Conservation (phyloP, 1,139 yeast species). For the Debaryomyces robertsiae region DNA sequence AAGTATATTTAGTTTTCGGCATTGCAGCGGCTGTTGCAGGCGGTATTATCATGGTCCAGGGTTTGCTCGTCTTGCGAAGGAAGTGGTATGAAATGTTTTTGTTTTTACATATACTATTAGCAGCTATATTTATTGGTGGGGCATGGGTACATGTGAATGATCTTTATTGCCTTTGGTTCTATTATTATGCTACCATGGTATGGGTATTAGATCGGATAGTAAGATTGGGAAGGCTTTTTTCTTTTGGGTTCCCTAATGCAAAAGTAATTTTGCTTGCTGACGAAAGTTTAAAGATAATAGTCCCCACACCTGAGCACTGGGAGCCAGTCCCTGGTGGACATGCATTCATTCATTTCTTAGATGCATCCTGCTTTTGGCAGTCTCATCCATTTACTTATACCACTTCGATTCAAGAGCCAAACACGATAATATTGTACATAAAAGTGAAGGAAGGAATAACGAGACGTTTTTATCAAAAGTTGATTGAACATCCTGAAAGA, state of each 20-base stretch:
- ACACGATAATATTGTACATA: slow-evolving; percentile 33
- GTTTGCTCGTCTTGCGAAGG: slow-evolving; percentile 55
- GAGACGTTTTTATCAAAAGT: slow-evolving; percentile 32
- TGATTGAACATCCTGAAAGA: slow-evolving; percentile 26
- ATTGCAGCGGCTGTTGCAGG: slow-evolving; percentile 44
- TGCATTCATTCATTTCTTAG: slow-evolving; percentile 57
- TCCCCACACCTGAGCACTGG: slow-evolving; percentile 45
- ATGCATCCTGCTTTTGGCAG: slow-evolving; percentile 63
- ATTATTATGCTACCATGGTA: slow-evolving; percentile 55
- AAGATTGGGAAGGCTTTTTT: slow-evolving; percentile 48
- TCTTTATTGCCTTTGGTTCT: slow-evolving; percentile 51
- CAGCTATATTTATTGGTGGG: slow-evolving; percentile 54
- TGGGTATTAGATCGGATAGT: slow-evolving; percentile 64
- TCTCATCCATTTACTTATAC: slow-evolving; percentile 68
- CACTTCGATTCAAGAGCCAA: slow-evolving; percentile 31
- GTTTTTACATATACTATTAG: slow-evolving; percentile 59
- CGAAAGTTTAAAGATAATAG: slow-evolving; percentile 42
- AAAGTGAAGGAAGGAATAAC: slow-evolving; percentile 46
- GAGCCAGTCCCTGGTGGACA: slow-evolving; percentile 57
- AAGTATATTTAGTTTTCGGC: slow-evolving; percentile 56
- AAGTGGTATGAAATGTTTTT: slow-evolving; percentile 66
- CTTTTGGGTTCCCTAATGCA: slow-evolving; percentile 57
- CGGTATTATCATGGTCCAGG: slow-evolving; percentile 44
- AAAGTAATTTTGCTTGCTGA: slow-evolving; percentile 48
- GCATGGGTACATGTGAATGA: slow-evolving; percentile 60